Percentiles rank a stretch among this genome's conserved stretches.
Evolutionary conservation across 2,329 filamentous ascomycete genomes (phyloP).

Genomic region (Dryadomyces quercivorus): DNA sequence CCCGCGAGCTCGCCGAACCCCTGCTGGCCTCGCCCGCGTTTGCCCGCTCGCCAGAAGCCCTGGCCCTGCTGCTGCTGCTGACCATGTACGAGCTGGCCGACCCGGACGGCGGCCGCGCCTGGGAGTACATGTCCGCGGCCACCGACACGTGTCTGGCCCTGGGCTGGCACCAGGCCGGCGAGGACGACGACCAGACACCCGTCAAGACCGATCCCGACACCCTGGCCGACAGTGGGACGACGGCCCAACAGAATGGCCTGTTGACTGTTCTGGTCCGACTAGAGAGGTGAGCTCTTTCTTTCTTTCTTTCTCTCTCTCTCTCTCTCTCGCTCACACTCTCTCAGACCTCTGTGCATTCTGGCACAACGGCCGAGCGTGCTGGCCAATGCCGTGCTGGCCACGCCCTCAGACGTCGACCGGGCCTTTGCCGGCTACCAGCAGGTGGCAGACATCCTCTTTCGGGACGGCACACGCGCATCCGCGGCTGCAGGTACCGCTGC

Average conservation of each 20-base stretch:
- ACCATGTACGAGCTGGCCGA: slow-evolving; percentile 2
- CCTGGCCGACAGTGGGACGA: background rate
- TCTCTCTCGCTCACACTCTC: too few relatives aligned
- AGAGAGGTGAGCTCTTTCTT: background rate
- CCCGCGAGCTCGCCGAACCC: background rate
- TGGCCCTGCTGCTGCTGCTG: background rate
- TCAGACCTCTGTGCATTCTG: background rate
- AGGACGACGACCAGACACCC: background rate
- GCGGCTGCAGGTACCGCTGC: background rate
- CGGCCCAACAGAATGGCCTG: background rate
- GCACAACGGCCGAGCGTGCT: background rate
- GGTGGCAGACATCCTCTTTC: background rate
- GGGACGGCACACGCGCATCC: too few relatives aligned
- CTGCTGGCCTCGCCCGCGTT: background rate
- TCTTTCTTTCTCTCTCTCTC: too few relatives aligned
- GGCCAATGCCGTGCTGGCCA: background rate
- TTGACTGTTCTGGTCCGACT: background rate
- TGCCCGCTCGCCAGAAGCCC: background rate
- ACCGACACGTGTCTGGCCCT: background rate
- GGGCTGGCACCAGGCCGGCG: background rate
- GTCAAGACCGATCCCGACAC: too few relatives aligned
- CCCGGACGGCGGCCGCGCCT: background rate
- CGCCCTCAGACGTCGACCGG: background rate
- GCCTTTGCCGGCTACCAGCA: background rate
- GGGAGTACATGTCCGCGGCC: background rate